Base-by-base conservation (phyloP, 2,329 filamentous ascomycete species). In the Xylaria sp. region DNA sequence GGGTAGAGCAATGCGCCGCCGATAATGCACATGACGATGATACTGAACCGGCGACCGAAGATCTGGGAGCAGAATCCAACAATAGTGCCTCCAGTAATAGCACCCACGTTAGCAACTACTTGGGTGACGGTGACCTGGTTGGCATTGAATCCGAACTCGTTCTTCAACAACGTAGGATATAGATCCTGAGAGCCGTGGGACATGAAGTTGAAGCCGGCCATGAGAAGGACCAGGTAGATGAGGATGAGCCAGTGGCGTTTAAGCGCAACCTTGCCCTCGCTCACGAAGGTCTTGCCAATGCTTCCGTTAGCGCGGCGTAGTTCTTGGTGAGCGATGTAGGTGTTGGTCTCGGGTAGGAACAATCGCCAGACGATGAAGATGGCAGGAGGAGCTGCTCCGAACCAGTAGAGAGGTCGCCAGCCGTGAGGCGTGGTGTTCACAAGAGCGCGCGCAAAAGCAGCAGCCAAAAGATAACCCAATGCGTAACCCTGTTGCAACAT, bases 151-250 rank as follows among this genome's bases (percentile, higher is more conserved):
- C 76, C 78, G 70, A 85, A 87, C 76, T 89, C 85, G 72, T 86
- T 87, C 70, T 81, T 78, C 28, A 90, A 77, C 85, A 90, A 85
- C 23, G 86, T 89, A 2, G 87, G 87, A 72, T 89, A 89, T 32
- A 90, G 76, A 72, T 89, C 87, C 78, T 92, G 79, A 25, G 88
- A 91, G 62, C 92, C 92, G 76, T 94, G 92, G 20, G 90, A 92
- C 91, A 96, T 94, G 77, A 96, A 97, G 81, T 97, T 97, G 83
- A 97, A 96, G 4, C 93, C 93, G 1, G 93, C 91, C 93, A 97
- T 97, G 45, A 97, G 83, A 23, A 97, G 83, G 7, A 97, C 92
- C 65, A 97, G 84, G 80, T 97, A 97, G 41, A 89, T 82, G 64
- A 97, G 83, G 2, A 97, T 80, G 15, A 93, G 71, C 94, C 94